Evolutionary conservation across 805 yeast genomes (phyloP).

Genomic region (Candida incommunis): DNA sequence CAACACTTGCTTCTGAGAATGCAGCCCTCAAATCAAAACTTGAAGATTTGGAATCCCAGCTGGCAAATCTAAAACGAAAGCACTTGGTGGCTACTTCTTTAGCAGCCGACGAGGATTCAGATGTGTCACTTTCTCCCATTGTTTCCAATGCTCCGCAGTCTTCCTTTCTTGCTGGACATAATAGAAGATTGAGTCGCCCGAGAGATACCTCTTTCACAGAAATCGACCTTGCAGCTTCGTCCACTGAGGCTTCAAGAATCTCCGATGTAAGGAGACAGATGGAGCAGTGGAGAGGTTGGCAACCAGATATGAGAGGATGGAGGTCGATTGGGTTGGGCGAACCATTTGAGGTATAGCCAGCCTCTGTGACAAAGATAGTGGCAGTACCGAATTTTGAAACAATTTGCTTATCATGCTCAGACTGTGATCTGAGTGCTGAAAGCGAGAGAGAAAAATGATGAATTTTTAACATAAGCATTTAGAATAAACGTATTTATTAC

Average conservation of each 20-base stretch:
- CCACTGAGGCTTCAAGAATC: slow-evolving; percentile 38
- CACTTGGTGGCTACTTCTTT: neutral
- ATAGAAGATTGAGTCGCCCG: neutral
- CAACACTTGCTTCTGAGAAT: slow-evolving; percentile 18
- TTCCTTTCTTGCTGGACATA: neutral
- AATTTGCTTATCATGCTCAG: neutral
- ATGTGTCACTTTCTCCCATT: slow-evolving; percentile 12
- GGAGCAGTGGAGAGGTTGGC: slow-evolving; percentile 71
- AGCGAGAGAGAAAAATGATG: too few species aligned
- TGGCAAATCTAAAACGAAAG: slow-evolving; percentile 10
- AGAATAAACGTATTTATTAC: too few species aligned
- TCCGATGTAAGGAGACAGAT: slow-evolving; percentile 32
- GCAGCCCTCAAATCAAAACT: slow-evolving; percentile 24
- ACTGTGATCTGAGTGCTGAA: too few species aligned
- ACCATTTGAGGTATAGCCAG: slow-evolving; percentile 1
- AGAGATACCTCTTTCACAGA: slow-evolving; percentile 18
- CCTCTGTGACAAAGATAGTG: neutral
- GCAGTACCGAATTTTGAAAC: neutral
- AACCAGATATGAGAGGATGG: slow-evolving; percentile 79
- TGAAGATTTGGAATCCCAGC: slow-evolving; percentile 18
- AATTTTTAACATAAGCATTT: too few species aligned
- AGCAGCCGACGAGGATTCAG: slow-evolving; percentile 7
- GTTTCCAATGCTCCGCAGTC: neutral
- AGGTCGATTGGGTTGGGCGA: slow-evolving; percentile 48
- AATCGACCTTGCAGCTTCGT: slow-evolving; percentile 24